Percentiles rank a stretch among this genome's conserved stretches.
Evolutionary conservation across 2,329 filamentous ascomycete genomes (phyloP).

Genomic region (Venturia carpophila): DNA sequence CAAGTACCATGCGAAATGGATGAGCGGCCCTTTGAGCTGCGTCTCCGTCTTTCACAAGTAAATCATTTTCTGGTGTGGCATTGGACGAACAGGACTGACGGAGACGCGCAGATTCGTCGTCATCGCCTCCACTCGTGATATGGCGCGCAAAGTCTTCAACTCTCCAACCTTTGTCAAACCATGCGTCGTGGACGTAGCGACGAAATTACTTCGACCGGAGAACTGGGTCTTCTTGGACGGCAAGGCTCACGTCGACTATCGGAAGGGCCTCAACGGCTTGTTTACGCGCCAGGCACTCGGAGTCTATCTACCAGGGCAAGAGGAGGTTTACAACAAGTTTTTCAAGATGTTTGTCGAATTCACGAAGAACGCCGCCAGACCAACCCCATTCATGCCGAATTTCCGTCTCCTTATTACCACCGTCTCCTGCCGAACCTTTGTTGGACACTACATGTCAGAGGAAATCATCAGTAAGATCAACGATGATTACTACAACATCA

Average conservation of each 20-base stretch:
- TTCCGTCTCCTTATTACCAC: constrained; percentile 95
- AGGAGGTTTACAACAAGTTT: constrained; percentile 84
- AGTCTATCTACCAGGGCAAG: constrained; percentile 81
- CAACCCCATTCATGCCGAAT: constrained; percentile 78
- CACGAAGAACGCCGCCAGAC: constrained; percentile 61
- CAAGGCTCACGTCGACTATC: constrained; percentile 90
- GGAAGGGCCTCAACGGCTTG: constrained; percentile 88
- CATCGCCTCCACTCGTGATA: constrained; percentile 88
- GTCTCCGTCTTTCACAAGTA: constrained; percentile 99
- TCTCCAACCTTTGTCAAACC: constrained; percentile 88
- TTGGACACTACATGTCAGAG: constrained; percentile 89
- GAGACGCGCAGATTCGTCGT: constrained; percentile 70
- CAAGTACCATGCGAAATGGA: constrained; percentile 88
- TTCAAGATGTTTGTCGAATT: constrained; percentile 71
- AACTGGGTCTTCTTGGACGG: constrained; percentile 99
- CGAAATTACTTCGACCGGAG: constrained; percentile 82
- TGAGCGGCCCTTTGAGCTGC: constrained; percentile 83
- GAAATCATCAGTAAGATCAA: constrained; percentile 88
- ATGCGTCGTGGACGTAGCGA: constrained; percentile 87
- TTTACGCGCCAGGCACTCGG: constrained; percentile 89
- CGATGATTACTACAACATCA: constrained; percentile 95
- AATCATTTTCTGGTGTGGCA: background rate
- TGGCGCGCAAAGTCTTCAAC: constrained; percentile 95
- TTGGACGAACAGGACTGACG: background rate
- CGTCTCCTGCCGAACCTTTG: constrained; percentile 92